Base-by-base conservation (phyloP, 208 protist species). In the Trypanosoma scelopori region DNA sequence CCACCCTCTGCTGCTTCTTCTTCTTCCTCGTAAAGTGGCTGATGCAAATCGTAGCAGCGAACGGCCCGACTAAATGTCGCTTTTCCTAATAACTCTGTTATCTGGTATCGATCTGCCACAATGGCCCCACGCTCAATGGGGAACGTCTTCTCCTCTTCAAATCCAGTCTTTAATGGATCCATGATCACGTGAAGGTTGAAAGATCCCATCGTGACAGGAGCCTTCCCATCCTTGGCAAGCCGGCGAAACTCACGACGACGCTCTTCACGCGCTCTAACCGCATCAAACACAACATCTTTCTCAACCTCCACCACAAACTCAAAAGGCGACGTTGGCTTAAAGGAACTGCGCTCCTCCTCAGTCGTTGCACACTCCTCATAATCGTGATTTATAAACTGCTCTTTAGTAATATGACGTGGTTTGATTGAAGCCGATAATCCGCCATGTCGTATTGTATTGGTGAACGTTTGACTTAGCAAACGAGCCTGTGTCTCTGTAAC, bases 1-100 rank as follows among this genome's bases (percentile, higher is more conserved):
- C 49, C 43, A 30, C 41, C 25, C 5, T 67, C 70, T 13, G 74
- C 75, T 22, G 89, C 83, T 41, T 78, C 83, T 11, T 67, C 70
- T 13, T 76, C 75, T 22, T 91, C 83, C 42, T 78, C 83, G 56
- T 83, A 90, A 65, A 92, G 90, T 22, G 89, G 89, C 45, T 93
- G 73, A 55, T 89, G 82, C 28, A 98, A 67, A 65, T 98, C 97
- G 55, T 97, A 85, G 79, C 93, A 98, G 43, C 95, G 87, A 71
- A 98, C 89, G 25, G 94, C 93, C 42, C 91, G 86, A 53, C 87
- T 96, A 73, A 98, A 98, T 48, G 97, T 96, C 30, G 95, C 96
- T 60, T 94, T 94, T 37, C 95, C 96, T n/a, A 98, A 62, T 60
- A 97, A 87, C 64, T 98, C 88, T 42, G 97, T 72, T 35, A 99